A percentile compares a stretch with the other conserved stretches of the same genome.
Evolutionary conservation across 176 grass and related monocot genomes (phyloP).

Genomic region (Paspalum vaginatum): DNA sequence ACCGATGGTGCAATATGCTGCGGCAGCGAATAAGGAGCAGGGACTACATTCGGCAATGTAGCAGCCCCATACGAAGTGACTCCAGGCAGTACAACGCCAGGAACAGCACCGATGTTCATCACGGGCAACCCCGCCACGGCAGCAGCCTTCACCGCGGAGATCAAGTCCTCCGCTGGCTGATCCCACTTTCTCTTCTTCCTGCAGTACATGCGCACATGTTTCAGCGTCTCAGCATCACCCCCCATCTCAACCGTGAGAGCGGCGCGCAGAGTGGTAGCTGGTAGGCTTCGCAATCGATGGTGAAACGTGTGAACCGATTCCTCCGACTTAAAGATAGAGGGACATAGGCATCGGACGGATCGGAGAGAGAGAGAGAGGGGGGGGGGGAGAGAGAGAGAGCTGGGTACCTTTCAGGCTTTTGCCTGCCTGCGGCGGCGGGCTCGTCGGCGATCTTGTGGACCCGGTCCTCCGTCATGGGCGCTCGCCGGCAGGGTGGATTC

Average conservation of each 20-base stretch:
- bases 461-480: slow-evolving; percentile 54
- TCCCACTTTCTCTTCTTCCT: slow-evolving; percentile 99
- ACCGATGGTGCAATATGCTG: slow-evolving; percentile 38
- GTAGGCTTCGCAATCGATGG: not conserved
- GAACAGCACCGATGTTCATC: slow-evolving; percentile 47
- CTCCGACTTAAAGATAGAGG: too few relatives aligned
- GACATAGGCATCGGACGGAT: not conserved
- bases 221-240: slow-evolving; percentile 21
- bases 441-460: slow-evolving; percentile 34
- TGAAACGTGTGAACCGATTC: not conserved
- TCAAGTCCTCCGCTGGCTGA: slow-evolving; percentile 75
- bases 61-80: slow-evolving; percentile 25
- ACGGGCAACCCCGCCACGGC: slow-evolving; percentile 49
- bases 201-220: slow-evolving; percentile 18
- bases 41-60: slow-evolving; percentile 29
- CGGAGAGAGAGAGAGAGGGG: not conserved
- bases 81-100: slow-evolving; percentile 44
- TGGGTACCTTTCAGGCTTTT: slow-evolving; percentile 46
- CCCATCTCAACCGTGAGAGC: not conserved
- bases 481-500: slow-evolving; percentile 25
- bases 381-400: not conserved
- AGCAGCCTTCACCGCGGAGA: slow-evolving; percentile 52
- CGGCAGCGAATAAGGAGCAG: slow-evolving; percentile 39
- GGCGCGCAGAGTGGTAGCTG: not conserved
- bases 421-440: slow-evolving; percentile 42